Evolutionary conservation across 352 stramenopile genomes (phyloP), one percentile per base, ranked within the genome.

Genomic region (Phytophthora agathidicida): DNA sequence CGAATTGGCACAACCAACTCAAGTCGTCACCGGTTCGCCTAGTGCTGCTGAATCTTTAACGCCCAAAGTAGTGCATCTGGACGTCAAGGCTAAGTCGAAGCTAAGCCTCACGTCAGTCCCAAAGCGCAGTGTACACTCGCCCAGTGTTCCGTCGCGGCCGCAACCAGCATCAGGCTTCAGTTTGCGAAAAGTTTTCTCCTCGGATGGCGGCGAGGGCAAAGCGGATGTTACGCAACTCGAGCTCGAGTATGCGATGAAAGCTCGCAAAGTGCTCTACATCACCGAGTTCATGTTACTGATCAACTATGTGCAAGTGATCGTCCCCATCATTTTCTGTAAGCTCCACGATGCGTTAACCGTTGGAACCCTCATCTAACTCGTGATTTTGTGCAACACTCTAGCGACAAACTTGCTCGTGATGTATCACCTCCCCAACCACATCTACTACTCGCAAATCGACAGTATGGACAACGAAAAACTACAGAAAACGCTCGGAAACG

Each of bases 241-340:
- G 14, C 52, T 69, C 7, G 26, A 60, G 14, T 73, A 77, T 14
- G 41, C 65, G 1, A 17, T 56, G 0, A 35, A 62, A 9, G 42
- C 64, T 0, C 43, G 65, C 4, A 41, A 65, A 26, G 33, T 80
- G 28, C 56, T 84, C 3, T 75, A 81, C 30, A 56, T 78, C 38
- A 73, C 75, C 2, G 71, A 82, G 60, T 85, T 78, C 10, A 24
- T 82, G 14, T 19, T 81, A 17, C 49, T 81, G 41, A 57, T 75
- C 32, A 75, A 84, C 43, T 80, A 70, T 22, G 57, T 73, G 2
- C 68, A 81, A 28, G 66, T 77, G 3, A 55, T 73, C 22, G 61
- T 84, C 13, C 69, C 75, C 5, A 14, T 71, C 3, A 68, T 82
- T 22, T 80, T 80, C 47, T 59, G 71, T 80, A 53, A 56, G 64